Conservation (phyloP, 495 filamentous ascomycete genomes). For the Neurospora sp. region DNA sequence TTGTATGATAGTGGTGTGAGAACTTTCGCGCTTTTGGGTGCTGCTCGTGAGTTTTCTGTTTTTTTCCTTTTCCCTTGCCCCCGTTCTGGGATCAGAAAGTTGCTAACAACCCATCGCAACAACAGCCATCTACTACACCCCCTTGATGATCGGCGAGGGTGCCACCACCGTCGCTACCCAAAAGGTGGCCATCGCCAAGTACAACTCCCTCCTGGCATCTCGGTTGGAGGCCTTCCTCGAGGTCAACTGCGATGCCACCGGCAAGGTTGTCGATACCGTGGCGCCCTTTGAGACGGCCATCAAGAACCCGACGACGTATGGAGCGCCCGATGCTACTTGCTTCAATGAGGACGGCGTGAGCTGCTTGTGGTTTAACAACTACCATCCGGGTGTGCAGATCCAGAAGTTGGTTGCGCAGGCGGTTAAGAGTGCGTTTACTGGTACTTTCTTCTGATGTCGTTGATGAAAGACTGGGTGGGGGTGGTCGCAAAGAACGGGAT, state of each 20-base stretch:
- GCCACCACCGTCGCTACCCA: conserved; percentile 14
- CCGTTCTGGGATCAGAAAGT: too few relatives aligned
- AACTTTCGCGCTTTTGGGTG: conserved; percentile 66
- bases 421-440: conserved; percentile 32
- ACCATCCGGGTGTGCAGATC: conserved; percentile 33
- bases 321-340: conserved; percentile 32
- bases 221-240: conserved; percentile 17
- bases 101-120: neutral
- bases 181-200: conserved; percentile 27
- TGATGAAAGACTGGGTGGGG: neutral
- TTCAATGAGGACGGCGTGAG: conserved; percentile 32
- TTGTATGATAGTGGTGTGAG: conserved; percentile 56
- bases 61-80: too few relatives aligned
- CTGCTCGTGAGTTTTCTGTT: conserved; percentile 40
- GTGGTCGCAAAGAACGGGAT: neutral
- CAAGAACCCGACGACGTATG: conserved; percentile 32
- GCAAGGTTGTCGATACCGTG: conserved; percentile 29
- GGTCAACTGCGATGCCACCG: conserved; percentile 19
- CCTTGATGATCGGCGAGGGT: conserved; percentile 34
- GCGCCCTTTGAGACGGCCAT: conserved; percentile 29
- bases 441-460: conserved; percentile 14
- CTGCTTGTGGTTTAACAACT: conserved; percentile 38
- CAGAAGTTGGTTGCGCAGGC: conserved; percentile 26
- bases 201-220: conserved; percentile 23
- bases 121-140: conserved; percentile 52